Evolutionary conservation across 1,139 yeast species (phyloP).

Genomic region (Hyphopichia burtonii): DNA sequence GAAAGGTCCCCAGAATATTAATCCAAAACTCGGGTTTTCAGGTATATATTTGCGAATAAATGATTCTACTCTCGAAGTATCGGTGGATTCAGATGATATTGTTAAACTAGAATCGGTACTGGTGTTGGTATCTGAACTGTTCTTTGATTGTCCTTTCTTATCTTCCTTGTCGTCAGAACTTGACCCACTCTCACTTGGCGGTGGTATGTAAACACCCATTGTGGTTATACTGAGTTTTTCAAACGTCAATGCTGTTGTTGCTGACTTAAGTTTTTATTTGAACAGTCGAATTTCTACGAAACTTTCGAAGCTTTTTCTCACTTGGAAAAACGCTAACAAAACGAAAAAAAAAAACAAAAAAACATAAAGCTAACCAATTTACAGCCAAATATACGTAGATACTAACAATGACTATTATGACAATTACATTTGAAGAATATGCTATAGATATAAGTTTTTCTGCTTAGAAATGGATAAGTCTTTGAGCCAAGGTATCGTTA

Average conservation of each 20-base stretch:
- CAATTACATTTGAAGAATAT: too few species aligned
- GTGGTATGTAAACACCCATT: conserved; percentile 38
- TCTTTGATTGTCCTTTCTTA: too few species aligned
- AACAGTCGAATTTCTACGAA: too few species aligned
- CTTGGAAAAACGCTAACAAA: too few species aligned
- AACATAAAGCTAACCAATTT: too few species aligned
- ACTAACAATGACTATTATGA: too few species aligned
- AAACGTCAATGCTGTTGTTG: too few species aligned
- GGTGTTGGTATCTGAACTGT: conserved; percentile 1
- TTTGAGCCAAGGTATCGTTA: conserved; percentile 9
- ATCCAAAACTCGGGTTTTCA: conserved; percentile 54
- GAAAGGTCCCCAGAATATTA: conserved; percentile 59
- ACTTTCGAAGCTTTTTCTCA: too few species aligned
- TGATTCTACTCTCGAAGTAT: not conserved
- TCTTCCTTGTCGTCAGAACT: conserved; percentile 5
- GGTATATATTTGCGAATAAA: conserved; percentile 14
- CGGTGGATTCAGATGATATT: conserved; percentile 1
- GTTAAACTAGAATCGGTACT: conserved; percentile 10
- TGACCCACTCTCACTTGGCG: conserved; percentile 18
- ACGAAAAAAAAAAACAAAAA: too few species aligned
- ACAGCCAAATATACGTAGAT: too few species aligned
- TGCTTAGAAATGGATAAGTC: conserved; percentile 5
- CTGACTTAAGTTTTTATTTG: too few species aligned
- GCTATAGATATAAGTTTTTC: not conserved
- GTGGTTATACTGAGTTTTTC: too few species aligned